Evolutionary conservation across 2,329 filamentous ascomycete genomes (phyloP), one percentile per base, ranked within the genome.

Genomic region (Elsinoe australis): DNA sequence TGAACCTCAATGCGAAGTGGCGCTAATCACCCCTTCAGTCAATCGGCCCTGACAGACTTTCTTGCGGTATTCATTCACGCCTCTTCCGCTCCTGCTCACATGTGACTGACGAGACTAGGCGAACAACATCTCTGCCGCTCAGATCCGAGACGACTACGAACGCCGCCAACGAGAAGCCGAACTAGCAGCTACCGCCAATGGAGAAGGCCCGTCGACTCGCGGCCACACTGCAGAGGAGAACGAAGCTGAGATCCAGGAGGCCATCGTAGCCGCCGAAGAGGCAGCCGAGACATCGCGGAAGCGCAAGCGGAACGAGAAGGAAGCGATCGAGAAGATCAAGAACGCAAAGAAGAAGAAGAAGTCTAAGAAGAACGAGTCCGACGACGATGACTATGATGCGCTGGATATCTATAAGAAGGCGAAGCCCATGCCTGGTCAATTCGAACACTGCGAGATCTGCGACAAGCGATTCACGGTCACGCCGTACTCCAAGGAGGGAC

Each of bases 391-490:
- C 50, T 62, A 67, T 39, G 58, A 74, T 21, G 68, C 66, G 4
- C 58, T 62, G 44, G 69, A 74, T 46, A 74, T 79, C 65, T 72
- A 76, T 61, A 71, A 75, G 56, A 79, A 78, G 56, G 58, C 66
- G 10, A 70, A 70, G 24, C 81, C 82, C 1, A 63, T 82, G n/a
- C 85, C 87, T 1, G 88, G 87, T 2, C 90, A 96, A 64, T 78
- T 90, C 60, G 87, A 85, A 54, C 89, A 95, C 55, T 96, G 90
- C 61, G 87, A 85, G 53, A 69, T 82, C 2, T 96, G 90, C 64
- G 74, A 76, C 34, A 94, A 92, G 63, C 81, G 88, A 29, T 96
- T 96, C 61, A 95, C 87, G 0, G 89, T 96, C 35, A 95, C 90
- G 0, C 77, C 87, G 0, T 95, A 95, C 67, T 88, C 84, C 53